A percentile compares a stretch with the other conserved stretches of the same genome.
Conservation (phyloP, 352 stramenopile species). For the Phytopythium boreale region DNA sequence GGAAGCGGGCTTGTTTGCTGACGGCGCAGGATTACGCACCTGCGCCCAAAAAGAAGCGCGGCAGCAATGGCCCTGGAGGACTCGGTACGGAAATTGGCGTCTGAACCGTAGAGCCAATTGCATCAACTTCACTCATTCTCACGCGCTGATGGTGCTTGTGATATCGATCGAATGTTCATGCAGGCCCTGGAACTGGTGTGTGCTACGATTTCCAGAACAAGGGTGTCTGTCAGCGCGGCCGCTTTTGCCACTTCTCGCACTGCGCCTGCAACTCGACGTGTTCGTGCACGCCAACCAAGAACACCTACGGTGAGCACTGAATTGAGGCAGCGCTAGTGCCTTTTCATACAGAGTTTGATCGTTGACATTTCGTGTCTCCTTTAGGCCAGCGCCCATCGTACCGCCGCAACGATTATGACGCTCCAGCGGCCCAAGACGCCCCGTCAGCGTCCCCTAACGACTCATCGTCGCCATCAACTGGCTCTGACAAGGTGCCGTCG, state of each 20-base stretch:
- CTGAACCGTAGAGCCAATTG: background rate
- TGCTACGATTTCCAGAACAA: constrained; percentile 91
- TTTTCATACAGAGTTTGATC: background rate
- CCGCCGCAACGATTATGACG: constrained; percentile 78
- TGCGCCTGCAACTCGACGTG: constrained; percentile 87
- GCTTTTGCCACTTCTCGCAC: constrained; percentile 86
- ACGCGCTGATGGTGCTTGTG: background rate
- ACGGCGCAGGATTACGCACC: constrained; percentile 45
- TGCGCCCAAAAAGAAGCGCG: constrained; percentile 68
- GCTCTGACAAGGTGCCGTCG: constrained; percentile 39
- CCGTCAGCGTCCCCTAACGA: constrained; percentile 25
- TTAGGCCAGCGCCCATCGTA: constrained; percentile 79
- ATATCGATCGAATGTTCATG: background rate
- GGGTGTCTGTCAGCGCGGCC: constrained; percentile 75
- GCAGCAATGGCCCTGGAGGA: constrained; percentile 20
- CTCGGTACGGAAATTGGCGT: background rate
- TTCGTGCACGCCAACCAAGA: constrained; percentile 73
- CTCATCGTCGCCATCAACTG: constrained; percentile 7
- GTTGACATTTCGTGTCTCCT: background rate
- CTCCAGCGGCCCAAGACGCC: constrained; percentile 56
- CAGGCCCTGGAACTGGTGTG: constrained; percentile 65
- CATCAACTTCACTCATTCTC: background rate
- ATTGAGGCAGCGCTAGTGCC: background rate
- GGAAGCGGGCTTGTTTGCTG: background rate
- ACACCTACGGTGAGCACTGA: constrained; percentile 71